Evolutionary conservation across 148 eudicot genomes (phyloP).

Genomic region (Euryodendron excelsum): DNA sequence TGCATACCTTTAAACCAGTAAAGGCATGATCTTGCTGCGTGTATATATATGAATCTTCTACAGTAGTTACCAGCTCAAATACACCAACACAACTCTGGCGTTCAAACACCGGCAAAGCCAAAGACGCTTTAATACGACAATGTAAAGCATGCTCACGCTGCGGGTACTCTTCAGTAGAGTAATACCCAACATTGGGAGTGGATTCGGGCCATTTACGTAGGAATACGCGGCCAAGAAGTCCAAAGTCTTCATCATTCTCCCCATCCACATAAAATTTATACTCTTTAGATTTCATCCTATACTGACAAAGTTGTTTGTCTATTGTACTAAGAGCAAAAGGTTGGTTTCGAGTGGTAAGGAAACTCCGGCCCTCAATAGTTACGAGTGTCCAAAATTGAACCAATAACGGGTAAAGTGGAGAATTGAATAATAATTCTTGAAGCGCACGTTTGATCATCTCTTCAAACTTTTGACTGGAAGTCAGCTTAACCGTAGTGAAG

Average conservation of each 20-base stretch:
- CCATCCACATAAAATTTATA: slow-evolving; percentile 47
- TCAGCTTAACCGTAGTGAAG: too few relatives aligned
- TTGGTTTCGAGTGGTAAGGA: slow-evolving; percentile 54
- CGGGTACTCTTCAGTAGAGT: not conserved
- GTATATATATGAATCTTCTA: not conserved
- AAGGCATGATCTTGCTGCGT: not conserved
- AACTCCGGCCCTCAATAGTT: slow-evolving; percentile 30
- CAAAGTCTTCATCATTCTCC: slow-evolving; percentile 37
- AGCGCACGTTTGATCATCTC: too few relatives aligned
- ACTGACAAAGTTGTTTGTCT: slow-evolving; percentile 38
- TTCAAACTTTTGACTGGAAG: too few relatives aligned
- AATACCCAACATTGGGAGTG: not conserved
- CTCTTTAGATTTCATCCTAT: slow-evolving; percentile 48
- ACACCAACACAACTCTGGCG: not conserved
- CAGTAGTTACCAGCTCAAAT: too few relatives aligned
- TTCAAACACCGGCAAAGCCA: slow-evolving; percentile 3
- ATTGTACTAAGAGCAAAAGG: slow-evolving; percentile 50
- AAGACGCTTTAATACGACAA: not conserved
- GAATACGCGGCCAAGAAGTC: slow-evolving; percentile 63
- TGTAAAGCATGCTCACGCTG: not conserved
- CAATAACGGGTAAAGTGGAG: too few relatives aligned
- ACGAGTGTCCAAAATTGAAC: slow-evolving; percentile 57
- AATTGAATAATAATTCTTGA: too few relatives aligned
- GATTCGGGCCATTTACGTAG: slow-evolving; percentile 47
- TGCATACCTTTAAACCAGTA: not conserved